Evolutionary conservation across 495 filamentous ascomycete genomes (phyloP).

Genomic region (Daldinia caldariorum): DNA sequence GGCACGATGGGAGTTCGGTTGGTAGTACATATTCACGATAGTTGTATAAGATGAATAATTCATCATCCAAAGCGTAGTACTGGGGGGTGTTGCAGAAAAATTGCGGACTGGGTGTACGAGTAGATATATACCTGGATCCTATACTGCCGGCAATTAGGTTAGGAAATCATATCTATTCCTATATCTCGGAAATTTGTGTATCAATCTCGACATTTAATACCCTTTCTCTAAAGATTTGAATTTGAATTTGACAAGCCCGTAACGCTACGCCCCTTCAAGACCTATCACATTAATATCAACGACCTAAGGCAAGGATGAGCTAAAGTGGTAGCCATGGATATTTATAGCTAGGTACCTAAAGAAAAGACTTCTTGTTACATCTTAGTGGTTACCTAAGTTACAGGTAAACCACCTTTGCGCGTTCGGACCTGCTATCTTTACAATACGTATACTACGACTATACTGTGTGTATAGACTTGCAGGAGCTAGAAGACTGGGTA

Average conservation of each 20-base stretch:
- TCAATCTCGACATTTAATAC: not conserved
- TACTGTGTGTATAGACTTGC: not conserved
- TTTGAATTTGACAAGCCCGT: not conserved
- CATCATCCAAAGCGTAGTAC: not conserved
- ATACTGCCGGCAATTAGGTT: conserved; percentile 2
- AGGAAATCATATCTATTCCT: conserved; percentile 4
- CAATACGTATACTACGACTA: not conserved
- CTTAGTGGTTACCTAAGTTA: not conserved
- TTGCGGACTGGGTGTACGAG: not conserved
- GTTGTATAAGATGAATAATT: conserved; percentile 36
- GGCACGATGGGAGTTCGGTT: conserved; percentile 42
- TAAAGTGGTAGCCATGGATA: not conserved
- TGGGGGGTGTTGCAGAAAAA: not conserved
- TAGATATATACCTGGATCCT: conserved; percentile 9
- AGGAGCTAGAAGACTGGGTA: not conserved
- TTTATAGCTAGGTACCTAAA: conserved; percentile 1
- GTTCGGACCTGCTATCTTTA: conserved; percentile 6
- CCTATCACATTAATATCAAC: not conserved
- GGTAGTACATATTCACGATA: conserved; percentile 44
- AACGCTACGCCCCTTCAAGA: not conserved
- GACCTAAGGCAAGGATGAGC: not conserved
- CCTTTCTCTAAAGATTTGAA: not conserved
- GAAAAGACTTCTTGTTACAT: not conserved
- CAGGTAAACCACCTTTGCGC: not conserved
- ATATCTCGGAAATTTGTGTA: not conserved